Conservation (phyloP, 441 rosid genomes). For the Gossypium laxum region DNA sequence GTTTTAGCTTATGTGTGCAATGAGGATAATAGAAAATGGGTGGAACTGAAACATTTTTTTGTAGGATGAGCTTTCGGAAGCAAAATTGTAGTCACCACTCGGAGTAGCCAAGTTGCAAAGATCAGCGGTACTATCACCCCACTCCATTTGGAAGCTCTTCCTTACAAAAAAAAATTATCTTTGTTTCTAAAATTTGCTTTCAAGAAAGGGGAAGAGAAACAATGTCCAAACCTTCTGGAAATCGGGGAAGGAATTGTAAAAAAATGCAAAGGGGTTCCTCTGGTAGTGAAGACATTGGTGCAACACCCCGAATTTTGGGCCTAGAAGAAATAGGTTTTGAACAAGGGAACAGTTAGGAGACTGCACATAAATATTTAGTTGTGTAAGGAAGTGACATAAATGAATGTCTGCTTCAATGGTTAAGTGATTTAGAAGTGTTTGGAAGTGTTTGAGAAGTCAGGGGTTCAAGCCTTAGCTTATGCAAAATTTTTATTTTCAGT, state of each 20-base stretch:
- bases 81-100: not conserved
- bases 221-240: not conserved
- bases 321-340: too few relatives aligned
- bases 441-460: too few relatives aligned
- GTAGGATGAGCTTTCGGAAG: not conserved
- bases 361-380: too few relatives aligned
- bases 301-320: too few relatives aligned
- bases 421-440: too few relatives aligned
- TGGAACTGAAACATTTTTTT: not conserved
- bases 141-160: not conserved
- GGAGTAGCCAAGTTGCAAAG: not conserved
- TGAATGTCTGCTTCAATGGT: too few relatives aligned
- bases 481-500: too few relatives aligned
- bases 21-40: not conserved
- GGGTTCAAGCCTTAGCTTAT: too few relatives aligned
- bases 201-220: not conserved
- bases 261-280: slow-evolving; percentile 26
- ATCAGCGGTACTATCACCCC: not conserved
- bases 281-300: slow-evolving; percentile 1
- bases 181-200: slow-evolving; percentile 2
- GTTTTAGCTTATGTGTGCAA: not conserved
- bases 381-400: too few relatives aligned
- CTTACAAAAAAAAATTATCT: not conserved
- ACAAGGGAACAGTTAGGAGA: too few relatives aligned
- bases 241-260: slow-evolving; percentile 12